phyloP scores from a whole-genome alignment of 768 basidiomycete species.

The Boletus rex-veris region DNA sequence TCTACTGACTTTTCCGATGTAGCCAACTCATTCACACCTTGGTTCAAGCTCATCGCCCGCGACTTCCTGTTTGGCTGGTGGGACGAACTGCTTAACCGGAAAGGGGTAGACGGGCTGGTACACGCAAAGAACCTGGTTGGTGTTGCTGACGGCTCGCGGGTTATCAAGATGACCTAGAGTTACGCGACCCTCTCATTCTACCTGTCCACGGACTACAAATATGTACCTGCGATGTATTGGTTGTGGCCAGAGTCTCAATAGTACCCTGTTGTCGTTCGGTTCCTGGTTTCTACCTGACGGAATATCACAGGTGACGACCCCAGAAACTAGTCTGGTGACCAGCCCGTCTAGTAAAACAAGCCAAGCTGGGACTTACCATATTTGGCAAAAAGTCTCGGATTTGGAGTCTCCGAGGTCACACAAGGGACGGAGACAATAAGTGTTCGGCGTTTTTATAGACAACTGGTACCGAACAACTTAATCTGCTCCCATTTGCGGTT shows the following conservation, averaged over 20 bases:
- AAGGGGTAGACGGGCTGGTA: constrained; percentile 52
- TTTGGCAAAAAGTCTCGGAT: no score
- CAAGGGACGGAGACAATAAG: no score
- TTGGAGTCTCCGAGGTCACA: no score
- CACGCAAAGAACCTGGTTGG: constrained; percentile 48
- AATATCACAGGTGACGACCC: no score
- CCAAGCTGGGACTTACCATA: no score
- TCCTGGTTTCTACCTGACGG: no score
- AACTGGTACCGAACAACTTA: no score
- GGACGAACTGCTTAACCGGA: constrained; percentile 78
- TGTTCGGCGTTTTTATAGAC: no score
- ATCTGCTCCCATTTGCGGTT: neutral
- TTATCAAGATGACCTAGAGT: constrained; percentile 58
- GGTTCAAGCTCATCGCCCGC: constrained; percentile 98
- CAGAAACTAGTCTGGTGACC: no score
- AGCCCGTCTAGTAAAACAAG: no score
- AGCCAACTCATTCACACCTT: constrained; percentile 94
- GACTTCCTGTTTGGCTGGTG: constrained; percentile 99
- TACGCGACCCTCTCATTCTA: neutral
- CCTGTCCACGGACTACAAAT: neutral
- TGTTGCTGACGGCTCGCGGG: constrained; percentile 67
- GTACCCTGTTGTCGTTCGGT: no score
- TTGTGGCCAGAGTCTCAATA: no score
- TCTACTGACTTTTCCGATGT: neutral
- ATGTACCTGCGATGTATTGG: neutral